Conservation (phyloP, 768 basidiomycete genomes). For the Grammothele lineata region DNA sequence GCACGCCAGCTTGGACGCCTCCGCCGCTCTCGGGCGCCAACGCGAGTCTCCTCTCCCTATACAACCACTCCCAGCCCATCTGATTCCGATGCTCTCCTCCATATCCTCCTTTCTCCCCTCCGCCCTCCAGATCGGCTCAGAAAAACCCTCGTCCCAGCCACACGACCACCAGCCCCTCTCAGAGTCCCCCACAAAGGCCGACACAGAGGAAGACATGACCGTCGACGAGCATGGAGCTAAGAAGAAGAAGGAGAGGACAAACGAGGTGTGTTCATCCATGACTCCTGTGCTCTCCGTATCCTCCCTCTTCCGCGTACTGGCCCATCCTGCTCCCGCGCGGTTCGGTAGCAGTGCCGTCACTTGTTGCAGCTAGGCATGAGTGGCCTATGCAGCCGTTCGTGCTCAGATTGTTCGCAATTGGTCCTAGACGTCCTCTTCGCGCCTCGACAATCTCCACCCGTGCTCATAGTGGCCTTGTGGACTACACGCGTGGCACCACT, state of each 20-base stretch:
- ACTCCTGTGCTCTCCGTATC: neutral
- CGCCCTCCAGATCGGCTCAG: constrained; percentile 15
- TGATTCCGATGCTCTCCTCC: constrained; percentile 20
- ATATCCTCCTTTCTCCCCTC: constrained; percentile 21
- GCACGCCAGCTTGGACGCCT: neutral
- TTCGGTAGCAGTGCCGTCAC: too few relatives aligned
- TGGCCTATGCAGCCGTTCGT: too few relatives aligned
- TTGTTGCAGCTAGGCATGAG: too few relatives aligned
- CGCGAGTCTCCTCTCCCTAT: constrained; percentile 1
- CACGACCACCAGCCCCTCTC: neutral
- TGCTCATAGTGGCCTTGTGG: too few relatives aligned
- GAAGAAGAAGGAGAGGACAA: constrained; percentile 43
- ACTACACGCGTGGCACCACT: too few relatives aligned
- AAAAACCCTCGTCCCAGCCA: constrained; percentile 9
- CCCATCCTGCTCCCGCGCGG: too few relatives aligned
- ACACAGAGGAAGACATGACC: constrained; percentile 13
- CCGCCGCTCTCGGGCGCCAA: too few relatives aligned
- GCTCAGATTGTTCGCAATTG: too few relatives aligned
- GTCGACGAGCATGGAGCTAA: constrained; percentile 33
- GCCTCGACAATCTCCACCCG: too few relatives aligned
- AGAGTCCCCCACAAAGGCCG: constrained; percentile 2
- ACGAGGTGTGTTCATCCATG: constrained; percentile 38
- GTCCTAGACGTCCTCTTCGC: too few relatives aligned
- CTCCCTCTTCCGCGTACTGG: neutral
- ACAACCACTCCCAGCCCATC: constrained; percentile 13